Conservation (phyloP, 495 filamentous ascomycete genomes). For the Niebla homalea region DNA sequence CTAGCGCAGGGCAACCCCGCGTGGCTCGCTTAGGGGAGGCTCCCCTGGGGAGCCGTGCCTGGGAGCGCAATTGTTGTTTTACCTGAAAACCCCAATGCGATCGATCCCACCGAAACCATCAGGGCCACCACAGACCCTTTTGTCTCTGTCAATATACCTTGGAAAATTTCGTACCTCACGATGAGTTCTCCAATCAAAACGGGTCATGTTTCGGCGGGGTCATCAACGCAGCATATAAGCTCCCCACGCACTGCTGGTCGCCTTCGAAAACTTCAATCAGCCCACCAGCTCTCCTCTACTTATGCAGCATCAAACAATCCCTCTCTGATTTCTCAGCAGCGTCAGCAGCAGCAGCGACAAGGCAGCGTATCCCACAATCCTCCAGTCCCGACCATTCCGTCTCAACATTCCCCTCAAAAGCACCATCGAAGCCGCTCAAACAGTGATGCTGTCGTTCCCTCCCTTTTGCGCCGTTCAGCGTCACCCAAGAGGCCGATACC, state of each 20-base stretch:
- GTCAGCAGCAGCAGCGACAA: constrained; percentile 23
- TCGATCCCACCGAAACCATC: no score
- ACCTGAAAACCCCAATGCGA: no score
- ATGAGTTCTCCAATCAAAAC: constrained; percentile 15
- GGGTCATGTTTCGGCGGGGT: constrained; percentile 6
- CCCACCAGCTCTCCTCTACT: constrained; percentile 34
- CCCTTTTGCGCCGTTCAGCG: constrained; percentile 20
- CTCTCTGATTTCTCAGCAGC: constrained; percentile 42
- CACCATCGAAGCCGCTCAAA: constrained; percentile 55
- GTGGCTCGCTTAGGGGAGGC: not conserved
- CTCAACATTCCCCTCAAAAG: constrained; percentile 24
- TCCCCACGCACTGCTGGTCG: constrained; percentile 36
- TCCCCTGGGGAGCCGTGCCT: not conserved
- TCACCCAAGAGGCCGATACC: constrained; percentile 33
- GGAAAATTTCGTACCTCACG: not conserved
- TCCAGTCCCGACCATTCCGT: constrained; percentile 12
- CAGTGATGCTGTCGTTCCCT: constrained; percentile 48
- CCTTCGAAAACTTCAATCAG: constrained; percentile 40
- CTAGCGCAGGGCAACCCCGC: not conserved
- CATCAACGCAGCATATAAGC: constrained; percentile 4
- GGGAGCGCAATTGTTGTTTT: no score
- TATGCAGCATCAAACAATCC: constrained; percentile 19
- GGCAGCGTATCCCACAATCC: constrained; percentile 13
- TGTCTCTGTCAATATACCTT: no score
- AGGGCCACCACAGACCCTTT: no score